Evolutionary conservation across 2,329 filamentous ascomycete species (phyloP).

Genomic region (Talaromyces amestolkiae): DNA sequence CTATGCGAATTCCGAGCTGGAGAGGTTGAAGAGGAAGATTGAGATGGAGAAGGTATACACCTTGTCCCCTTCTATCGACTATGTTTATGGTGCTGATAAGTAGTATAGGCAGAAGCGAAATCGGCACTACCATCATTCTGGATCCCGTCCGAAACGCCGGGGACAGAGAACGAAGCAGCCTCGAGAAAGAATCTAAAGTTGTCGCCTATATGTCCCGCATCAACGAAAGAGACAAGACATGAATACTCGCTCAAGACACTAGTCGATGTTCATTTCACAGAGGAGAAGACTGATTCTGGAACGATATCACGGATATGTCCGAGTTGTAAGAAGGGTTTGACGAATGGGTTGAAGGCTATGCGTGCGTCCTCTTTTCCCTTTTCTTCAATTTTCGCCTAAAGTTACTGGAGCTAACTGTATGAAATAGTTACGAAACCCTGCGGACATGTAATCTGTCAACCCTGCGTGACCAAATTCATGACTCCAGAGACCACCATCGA

Average conservation of each 20-base stretch:
- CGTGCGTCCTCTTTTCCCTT: slow-evolving; percentile 36
- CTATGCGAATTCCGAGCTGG: slow-evolving; percentile 67
- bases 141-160: slow-evolving; percentile 80
- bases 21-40: slow-evolving; percentile 67
- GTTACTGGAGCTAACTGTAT: background rate
- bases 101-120: slow-evolving; percentile 53
- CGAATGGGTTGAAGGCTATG: slow-evolving; percentile 77
- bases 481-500: slow-evolving; percentile 55
- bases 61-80: background rate
- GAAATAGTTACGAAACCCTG: slow-evolving; percentile 71
- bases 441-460: slow-evolving; percentile 85
- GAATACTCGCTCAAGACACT: slow-evolving; percentile 74
- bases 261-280: slow-evolving; percentile 72
- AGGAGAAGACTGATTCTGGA: slow-evolving; percentile 56
- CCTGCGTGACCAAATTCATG: slow-evolving; percentile 82
- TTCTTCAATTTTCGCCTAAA: background rate
- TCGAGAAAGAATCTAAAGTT: slow-evolving; percentile 63
- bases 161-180: slow-evolving; percentile 53
- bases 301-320: slow-evolving; percentile 64
- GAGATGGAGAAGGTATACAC: slow-evolving; percentile 65
- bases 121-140: slow-evolving; percentile 81
- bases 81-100: background rate
- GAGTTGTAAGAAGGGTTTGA: slow-evolving; percentile 77
- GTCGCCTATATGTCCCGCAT: slow-evolving; percentile 73
- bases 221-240: slow-evolving; percentile 65